Conservation (phyloP, 2,329 filamentous ascomycete genomes). For the Pestalotiopsis sp. region DNA sequence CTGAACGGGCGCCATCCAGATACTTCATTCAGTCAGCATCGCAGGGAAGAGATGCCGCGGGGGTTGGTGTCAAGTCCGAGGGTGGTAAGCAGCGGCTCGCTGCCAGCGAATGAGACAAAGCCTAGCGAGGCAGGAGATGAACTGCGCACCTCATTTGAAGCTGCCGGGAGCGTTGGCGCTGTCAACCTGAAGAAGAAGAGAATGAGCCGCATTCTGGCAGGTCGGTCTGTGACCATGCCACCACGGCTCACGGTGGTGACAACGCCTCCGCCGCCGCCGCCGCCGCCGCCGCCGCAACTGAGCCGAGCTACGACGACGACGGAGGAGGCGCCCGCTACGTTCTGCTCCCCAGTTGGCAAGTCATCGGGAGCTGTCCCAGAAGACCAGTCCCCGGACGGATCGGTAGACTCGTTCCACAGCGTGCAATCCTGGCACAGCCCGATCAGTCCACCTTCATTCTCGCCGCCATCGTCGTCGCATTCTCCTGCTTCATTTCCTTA, state of each 20-base stretch:
- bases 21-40: no score
- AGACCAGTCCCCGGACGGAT: slow-evolving; percentile 46
- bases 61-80: background rate
- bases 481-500: slow-evolving; percentile 36
- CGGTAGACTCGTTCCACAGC: slow-evolving; percentile 58
- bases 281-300: slow-evolving; percentile 40
- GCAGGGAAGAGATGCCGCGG: background rate
- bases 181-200: slow-evolving; percentile 30
- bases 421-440: slow-evolving; percentile 55
- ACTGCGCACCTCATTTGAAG: slow-evolving; percentile 29
- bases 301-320: slow-evolving; percentile 10
- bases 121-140: slow-evolving; percentile 17
- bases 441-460: slow-evolving; percentile 44
- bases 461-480: slow-evolving; percentile 44
- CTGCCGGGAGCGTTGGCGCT: slow-evolving; percentile 27
- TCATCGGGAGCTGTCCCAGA: slow-evolving; percentile 24
- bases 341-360: slow-evolving; percentile 18
- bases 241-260: slow-evolving; percentile 44
- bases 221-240: slow-evolving; percentile 40
- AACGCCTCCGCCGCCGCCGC: slow-evolving; percentile 44
- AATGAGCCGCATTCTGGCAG: slow-evolving; percentile 31
- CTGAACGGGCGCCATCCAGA: no score
- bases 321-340: slow-evolving; percentile 26
- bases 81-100: background rate
- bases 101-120: slow-evolving; percentile 11